phyloP scores from a whole-genome alignment of 305 asterid genomes.

The Fraxinus dipetala region DNA sequence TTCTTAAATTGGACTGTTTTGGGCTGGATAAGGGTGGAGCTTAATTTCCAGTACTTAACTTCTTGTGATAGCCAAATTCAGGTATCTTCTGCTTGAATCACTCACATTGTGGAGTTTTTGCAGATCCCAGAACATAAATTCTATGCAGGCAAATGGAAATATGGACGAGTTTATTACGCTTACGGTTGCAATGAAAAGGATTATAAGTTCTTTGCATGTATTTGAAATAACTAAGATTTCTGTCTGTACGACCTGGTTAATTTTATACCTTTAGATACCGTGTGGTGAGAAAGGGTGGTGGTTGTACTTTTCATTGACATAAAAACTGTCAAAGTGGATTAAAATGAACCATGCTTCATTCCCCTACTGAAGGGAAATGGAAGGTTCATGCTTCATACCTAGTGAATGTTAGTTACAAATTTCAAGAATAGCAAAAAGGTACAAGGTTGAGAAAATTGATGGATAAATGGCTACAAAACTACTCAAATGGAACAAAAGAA shows the following conservation, averaged over 20 bases:
- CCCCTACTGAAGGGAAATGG: background rate
- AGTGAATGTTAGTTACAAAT: background rate
- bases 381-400: background rate
- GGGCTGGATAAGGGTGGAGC: background rate
- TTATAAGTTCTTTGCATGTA: background rate
- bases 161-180: background rate
- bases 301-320: background rate
- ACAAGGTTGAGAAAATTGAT: background rate
- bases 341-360: background rate
- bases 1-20: conserved; percentile 5
- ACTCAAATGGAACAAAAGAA: background rate
- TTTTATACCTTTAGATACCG: background rate
- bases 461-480: background rate
- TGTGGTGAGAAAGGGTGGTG: background rate
- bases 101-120: background rate
- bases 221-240: background rate
- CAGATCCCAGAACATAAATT: background rate
- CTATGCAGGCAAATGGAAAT: background rate
- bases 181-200: background rate
- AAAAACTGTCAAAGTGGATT: background rate
- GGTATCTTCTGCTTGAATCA: background rate
- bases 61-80: conserved; percentile 6
- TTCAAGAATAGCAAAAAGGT: background rate
- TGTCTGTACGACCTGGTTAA: background rate
- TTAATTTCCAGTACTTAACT: background rate